phyloP scores from a whole-genome alignment of 1,284 basidiomycete species.

The Ceratobasidium theobromae region DNA sequence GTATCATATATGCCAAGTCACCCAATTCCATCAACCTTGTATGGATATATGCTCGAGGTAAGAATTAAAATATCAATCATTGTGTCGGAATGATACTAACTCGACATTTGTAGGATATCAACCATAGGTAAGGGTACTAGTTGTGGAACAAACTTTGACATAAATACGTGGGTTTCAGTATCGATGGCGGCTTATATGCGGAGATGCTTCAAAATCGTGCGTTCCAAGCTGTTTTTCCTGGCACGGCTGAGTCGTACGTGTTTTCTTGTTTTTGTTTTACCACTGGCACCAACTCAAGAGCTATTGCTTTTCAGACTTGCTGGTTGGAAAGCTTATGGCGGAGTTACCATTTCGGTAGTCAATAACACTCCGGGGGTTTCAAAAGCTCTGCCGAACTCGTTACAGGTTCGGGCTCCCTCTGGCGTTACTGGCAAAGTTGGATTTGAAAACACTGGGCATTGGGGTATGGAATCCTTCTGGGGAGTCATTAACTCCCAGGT shows the following conservation, averaged over 20 bases:
- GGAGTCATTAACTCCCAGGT: no score
- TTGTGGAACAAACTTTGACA: no score
- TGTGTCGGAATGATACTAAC: no score
- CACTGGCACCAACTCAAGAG: background rate
- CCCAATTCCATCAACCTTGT: no score
- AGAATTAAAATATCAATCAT: no score
- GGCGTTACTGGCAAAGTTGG: slow-evolving; percentile 11
- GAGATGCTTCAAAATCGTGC: slow-evolving; percentile 35
- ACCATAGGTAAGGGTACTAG: slow-evolving; percentile 32
- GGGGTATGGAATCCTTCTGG: slow-evolving; percentile 22
- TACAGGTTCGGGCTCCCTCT: slow-evolving; percentile 13
- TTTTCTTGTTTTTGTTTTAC: background rate
- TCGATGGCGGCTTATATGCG: slow-evolving; percentile 36
- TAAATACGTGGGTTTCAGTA: slow-evolving; percentile 8
- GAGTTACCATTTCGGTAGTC: slow-evolving; percentile 8
- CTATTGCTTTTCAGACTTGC: slow-evolving; percentile 10
- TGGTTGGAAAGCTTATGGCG: slow-evolving; percentile 12
- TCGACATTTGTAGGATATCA: slow-evolving; percentile 31
- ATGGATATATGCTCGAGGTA: no score
- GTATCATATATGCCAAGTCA: no score
- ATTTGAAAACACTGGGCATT: slow-evolving; percentile 35
- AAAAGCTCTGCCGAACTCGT: slow-evolving; percentile 27
- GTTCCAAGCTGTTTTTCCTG: slow-evolving; percentile 26
- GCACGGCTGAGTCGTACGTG: slow-evolving; percentile 22
- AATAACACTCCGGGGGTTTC: slow-evolving; percentile 14